These are phyloP conservation scores for Talaromyces sp. DNA, from an alignment of 2,329 filamentous ascomycete species.

Conservation along the genomic window DNA sequence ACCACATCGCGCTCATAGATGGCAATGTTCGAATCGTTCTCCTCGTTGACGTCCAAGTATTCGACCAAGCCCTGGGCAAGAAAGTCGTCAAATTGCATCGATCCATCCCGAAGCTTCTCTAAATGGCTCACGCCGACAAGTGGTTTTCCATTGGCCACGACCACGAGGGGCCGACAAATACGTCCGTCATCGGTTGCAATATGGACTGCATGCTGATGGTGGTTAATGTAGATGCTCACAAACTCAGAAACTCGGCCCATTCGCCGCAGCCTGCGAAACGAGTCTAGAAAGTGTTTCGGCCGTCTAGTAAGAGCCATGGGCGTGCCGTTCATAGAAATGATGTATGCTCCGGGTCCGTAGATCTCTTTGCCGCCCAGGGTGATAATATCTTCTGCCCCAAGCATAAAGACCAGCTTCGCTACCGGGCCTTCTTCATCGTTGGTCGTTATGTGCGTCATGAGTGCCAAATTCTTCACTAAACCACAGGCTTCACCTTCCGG, in stretches of 20 bases:
- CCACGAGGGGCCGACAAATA: slow-evolving; percentile 92
- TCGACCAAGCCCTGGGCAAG: slow-evolving; percentile 85
- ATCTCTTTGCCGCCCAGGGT: slow-evolving; percentile 80
- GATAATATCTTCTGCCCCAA: slow-evolving; percentile 79
- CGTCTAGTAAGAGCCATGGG: slow-evolving; percentile 81
- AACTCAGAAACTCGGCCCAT: slow-evolving; percentile 93
- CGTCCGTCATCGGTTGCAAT: slow-evolving; percentile 96
- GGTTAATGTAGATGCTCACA: slow-evolving; percentile 93
- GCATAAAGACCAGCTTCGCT: slow-evolving; percentile 75
- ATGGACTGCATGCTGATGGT: slow-evolving; percentile 85
- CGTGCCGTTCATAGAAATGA: slow-evolving; percentile 93
- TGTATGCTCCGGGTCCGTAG: slow-evolving; percentile 76
- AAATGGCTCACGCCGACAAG: slow-evolving; percentile 76
- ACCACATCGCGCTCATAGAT: slow-evolving; percentile 83
- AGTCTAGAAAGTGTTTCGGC: slow-evolving; percentile 79
- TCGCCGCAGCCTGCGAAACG: slow-evolving; percentile 80
- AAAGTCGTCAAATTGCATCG: slow-evolving; percentile 90
- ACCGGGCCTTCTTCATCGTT: slow-evolving; percentile 92
- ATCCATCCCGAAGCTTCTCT: slow-evolving; percentile 74
- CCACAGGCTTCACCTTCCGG: slow-evolving; percentile 98
- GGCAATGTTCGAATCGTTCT: slow-evolving; percentile 92
- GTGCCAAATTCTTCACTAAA: slow-evolving; percentile 92
- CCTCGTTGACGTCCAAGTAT: slow-evolving; percentile 96
- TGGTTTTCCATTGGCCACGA: slow-evolving; percentile 82
- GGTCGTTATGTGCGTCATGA: slow-evolving; percentile 99